Percentiles rank a stretch among this genome's conserved stretches.
phyloP scores from a whole-genome alignment of 129 eudicot species.

The Logfia minima region DNA sequence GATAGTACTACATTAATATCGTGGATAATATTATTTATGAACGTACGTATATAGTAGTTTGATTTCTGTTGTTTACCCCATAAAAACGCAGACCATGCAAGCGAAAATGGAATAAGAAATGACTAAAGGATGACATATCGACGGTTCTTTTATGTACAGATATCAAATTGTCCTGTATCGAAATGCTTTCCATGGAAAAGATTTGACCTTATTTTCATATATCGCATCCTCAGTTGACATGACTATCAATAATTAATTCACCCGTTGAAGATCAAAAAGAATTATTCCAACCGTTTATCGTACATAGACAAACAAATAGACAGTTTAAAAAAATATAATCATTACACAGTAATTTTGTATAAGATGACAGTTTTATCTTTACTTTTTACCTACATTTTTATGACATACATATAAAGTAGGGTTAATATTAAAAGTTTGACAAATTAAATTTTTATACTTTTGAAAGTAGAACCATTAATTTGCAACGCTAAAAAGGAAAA shows the following conservation, averaged over 20 bases:
- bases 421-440: no score
- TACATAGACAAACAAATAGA: no score
- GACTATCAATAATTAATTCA: constrained; percentile 25
- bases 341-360: no score
- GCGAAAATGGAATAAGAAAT: constrained; percentile 2
- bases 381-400: no score
- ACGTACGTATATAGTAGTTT: neutral
- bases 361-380: no score
- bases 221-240: constrained; percentile 27
- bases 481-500: no score
- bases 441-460: no score
- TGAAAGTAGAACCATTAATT: no score
- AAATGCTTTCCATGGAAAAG: neutral
- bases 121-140: neutral
- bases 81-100: neutral
- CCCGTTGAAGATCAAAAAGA: constrained; percentile 14
- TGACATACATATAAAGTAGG: no score
- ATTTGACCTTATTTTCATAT: constrained; percentile 15
- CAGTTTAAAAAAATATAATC: no score
- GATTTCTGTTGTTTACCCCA: neutral
- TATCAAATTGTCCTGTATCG: neutral
- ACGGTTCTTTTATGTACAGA: neutral
- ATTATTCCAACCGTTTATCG: neutral
- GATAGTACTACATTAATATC: neutral
- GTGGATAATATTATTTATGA: neutral